Evolutionary conservation across 1,139 yeast species (phyloP), one percentile per base, ranked within the genome.

Genomic region (Pichia inconspicua): DNA sequence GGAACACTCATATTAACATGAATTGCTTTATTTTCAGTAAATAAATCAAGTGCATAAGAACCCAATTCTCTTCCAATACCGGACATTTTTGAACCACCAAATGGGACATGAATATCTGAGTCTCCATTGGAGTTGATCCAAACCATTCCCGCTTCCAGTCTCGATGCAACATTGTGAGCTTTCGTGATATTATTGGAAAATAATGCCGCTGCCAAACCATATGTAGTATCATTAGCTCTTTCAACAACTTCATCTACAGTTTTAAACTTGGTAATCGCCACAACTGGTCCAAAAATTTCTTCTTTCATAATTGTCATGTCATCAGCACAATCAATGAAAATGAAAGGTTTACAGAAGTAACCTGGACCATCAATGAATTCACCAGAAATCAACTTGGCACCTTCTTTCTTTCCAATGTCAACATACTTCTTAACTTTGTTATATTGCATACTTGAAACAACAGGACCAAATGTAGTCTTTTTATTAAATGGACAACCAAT

Each of bases 51-150:
- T 50, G 95, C 96, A 61, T 84, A 82, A 60, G 82, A 80, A 45
- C 95, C 96, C 58, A 87, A 74, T 69, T 87, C 96, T 63, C 94
- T 78, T 48, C 96, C 95, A 52, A 84, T 74, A 60, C 96, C 96
- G 60, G 86, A 77, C 79, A 77, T 73, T 70, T 87, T 87, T 58
- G 72, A 77, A 47, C 84, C 84, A 58, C 96, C 96, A 60, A 87
- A 87, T 51, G 96, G 96, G 55, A 85, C 71, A 58, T 82, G 84
- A 50, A 73, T 68, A 60, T 84, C 92, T 28, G 86, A 80, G 64
- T 86, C 94, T 64, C 87, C 87, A 52, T 87, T 80, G 5, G 92
- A 81, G 71, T 85, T 85, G 65, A 85, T 77, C 90, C 94, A 89
- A 51, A 88, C 80, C 66, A 87, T 84, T 61, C 96, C 96, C 35